phyloP scores from a whole-genome alignment of 805 yeast genomes.

The Suhomyces vadensis region DNA sequence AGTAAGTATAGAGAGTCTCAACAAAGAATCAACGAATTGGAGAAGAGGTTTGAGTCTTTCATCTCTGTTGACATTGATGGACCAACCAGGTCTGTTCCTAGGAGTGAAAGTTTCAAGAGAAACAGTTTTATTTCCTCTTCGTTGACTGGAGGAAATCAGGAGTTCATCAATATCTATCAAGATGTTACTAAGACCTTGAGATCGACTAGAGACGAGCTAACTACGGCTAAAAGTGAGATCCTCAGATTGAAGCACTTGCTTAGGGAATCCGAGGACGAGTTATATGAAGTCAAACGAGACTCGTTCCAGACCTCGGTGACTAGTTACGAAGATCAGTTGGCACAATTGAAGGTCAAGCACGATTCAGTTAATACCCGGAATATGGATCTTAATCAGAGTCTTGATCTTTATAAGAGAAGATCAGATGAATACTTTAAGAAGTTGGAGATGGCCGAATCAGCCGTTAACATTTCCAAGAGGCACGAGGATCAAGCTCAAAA shows the following conservation, averaged over 20 bases:
- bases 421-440: constrained; percentile 74
- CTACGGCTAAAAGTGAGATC: constrained; percentile 42
- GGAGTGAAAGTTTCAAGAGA: constrained; percentile 38
- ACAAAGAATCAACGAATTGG: constrained; percentile 33
- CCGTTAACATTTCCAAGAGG: constrained; percentile 61
- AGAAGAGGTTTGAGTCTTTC: constrained; percentile 26
- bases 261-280: constrained; percentile 44
- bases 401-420: constrained; percentile 65
- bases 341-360: constrained; percentile 56
- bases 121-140: constrained; percentile 23
- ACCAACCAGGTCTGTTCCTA: constrained; percentile 18
- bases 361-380: constrained; percentile 59
- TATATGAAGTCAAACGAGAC: constrained; percentile 44
- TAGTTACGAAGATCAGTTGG: constrained; percentile 39
- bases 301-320: constrained; percentile 38
- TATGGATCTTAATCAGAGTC: constrained; percentile 51
- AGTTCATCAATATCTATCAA: constrained; percentile 50
- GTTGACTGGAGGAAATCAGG: constrained; percentile 36
- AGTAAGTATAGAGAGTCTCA: constrained; percentile 38
- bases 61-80: constrained; percentile 15
- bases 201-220: constrained; percentile 45
- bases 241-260: constrained; percentile 42
- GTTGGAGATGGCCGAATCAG: constrained; percentile 76
- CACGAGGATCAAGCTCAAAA: constrained; percentile 55
- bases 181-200: constrained; percentile 49